These are phyloP conservation scores for Letharia lupina DNA, from an alignment of 495 filamentous ascomycete genomes.

Conservation along the genomic window DNA sequence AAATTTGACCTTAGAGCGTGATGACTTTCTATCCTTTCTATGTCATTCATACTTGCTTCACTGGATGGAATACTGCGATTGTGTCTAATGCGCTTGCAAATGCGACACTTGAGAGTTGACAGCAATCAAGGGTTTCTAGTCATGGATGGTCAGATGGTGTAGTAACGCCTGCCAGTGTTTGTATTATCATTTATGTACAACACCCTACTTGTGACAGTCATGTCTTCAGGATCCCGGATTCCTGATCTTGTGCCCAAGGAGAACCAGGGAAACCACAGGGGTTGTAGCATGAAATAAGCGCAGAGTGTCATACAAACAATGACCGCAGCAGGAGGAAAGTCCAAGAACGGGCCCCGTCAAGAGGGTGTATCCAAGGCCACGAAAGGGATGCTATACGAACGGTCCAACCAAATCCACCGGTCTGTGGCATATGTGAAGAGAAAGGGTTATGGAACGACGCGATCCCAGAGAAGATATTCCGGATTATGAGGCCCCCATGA, in stretches of 20 bases:
- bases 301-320: neutral
- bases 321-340: neutral
- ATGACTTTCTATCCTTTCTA: neutral
- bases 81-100: neutral
- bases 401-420: neutral
- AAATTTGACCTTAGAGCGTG: neutral
- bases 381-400: neutral
- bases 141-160: neutral
- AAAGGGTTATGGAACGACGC: neutral
- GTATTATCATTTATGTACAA: neutral
- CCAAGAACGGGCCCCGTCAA: neutral
- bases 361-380: neutral
- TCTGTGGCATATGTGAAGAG: neutral
- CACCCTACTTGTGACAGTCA: neutral
- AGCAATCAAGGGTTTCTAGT: neutral
- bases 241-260: neutral
- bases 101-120: neutral
- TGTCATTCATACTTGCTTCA: neutral
- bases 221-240: neutral
- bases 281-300: neutral
- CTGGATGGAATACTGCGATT: neutral
- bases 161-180: neutral
- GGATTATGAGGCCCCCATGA: neutral
- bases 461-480: neutral
- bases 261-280: neutral